Evolutionary conservation across 495 filamentous ascomycete species (phyloP).

Genomic region (Bacidia gigantensis): DNA sequence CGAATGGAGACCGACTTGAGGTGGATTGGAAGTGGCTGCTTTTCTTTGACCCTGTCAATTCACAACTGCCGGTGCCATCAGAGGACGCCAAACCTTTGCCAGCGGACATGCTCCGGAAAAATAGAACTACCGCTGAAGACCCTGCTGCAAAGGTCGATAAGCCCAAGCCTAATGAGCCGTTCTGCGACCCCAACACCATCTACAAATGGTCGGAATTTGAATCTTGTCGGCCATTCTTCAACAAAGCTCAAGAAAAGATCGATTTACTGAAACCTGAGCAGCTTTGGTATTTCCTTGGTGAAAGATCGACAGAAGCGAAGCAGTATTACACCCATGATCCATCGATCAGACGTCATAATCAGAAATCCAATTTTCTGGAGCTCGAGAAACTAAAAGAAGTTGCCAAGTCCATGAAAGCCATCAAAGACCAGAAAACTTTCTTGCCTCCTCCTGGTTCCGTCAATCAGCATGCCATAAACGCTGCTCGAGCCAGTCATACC

Average conservation of each 20-base stretch:
- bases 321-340: conserved; percentile 84
- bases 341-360: conserved; percentile 41
- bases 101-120: conserved; percentile 39
- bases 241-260: conserved; percentile 43
- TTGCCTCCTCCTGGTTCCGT: conserved; percentile 11
- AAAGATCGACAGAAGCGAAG: conserved; percentile 78
- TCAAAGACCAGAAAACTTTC: conserved; percentile 14
- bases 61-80: conserved; percentile 28
- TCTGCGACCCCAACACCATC: conserved; percentile 40
- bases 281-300: conserved; percentile 82
- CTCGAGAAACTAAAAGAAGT: conserved; percentile 18
- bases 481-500: conserved; percentile 6
- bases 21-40: conserved; percentile 43
- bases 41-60: conserved; percentile 38
- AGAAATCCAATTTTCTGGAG: conserved; percentile 45
- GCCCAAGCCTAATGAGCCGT: conserved; percentile 43
- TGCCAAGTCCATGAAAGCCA: conserved; percentile 19
- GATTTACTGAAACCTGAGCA: conserved; percentile 55
- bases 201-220: conserved; percentile 78
- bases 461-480: conserved; percentile 17
- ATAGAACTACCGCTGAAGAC: conserved; percentile 28
- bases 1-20: conserved; percentile 52
- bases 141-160: conserved; percentile 30
- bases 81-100: conserved; percentile 47
- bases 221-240: conserved; percentile 34